phyloP scores from a whole-genome alignment of 2,329 filamentous ascomycete genomes.

The Alternaria ethzedia region DNA sequence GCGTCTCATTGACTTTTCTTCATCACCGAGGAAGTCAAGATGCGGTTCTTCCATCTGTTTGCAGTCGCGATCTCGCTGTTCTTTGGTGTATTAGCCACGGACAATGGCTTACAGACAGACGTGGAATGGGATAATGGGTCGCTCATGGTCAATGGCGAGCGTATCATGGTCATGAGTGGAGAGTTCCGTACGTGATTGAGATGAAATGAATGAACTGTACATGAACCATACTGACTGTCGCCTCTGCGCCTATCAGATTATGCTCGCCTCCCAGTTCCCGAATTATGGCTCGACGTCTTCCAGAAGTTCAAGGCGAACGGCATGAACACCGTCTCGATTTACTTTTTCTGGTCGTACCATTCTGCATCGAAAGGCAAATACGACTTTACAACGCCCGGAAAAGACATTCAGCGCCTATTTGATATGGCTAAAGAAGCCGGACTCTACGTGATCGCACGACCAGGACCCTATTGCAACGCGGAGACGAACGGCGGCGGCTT shows the following conservation, averaged over 20 bases:
- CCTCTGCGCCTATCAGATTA: too few species aligned
- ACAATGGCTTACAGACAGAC: conserved; percentile 39
- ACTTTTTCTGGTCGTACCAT: conserved; percentile 61
- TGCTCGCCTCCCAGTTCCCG: conserved; percentile 60
- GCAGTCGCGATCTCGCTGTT: conserved; percentile 12
- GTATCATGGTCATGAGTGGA: conserved; percentile 57
- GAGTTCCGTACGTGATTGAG: conserved; percentile 51
- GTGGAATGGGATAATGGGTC: conserved; percentile 63
- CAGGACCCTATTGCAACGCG: conserved; percentile 61
- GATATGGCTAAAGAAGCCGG: conserved; percentile 60
- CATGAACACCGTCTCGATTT: conserved; percentile 59
- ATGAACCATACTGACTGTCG: too few species aligned
- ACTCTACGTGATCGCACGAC: conserved; percentile 58
- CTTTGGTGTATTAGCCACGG: conserved; percentile 23
- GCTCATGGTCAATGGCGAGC: conserved; percentile 57
- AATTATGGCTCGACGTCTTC: conserved; percentile 62
- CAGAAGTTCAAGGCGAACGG: conserved; percentile 62
- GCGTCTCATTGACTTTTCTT: background rate
- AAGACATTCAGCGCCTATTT: conserved; percentile 59
- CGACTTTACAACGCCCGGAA: conserved; percentile 60
- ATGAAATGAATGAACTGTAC: too few species aligned
- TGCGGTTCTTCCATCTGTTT: conserved; percentile 17
- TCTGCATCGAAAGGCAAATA: conserved; percentile 53
- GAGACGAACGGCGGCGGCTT: conserved; percentile 59
- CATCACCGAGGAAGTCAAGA: background rate